A percentile compares a stretch with the other conserved stretches of the same genome.
These are phyloP conservation scores for Curvularia sp. DNA, from an alignment of 2,329 filamentous ascomycete species.

Conservation along the genomic window DNA sequence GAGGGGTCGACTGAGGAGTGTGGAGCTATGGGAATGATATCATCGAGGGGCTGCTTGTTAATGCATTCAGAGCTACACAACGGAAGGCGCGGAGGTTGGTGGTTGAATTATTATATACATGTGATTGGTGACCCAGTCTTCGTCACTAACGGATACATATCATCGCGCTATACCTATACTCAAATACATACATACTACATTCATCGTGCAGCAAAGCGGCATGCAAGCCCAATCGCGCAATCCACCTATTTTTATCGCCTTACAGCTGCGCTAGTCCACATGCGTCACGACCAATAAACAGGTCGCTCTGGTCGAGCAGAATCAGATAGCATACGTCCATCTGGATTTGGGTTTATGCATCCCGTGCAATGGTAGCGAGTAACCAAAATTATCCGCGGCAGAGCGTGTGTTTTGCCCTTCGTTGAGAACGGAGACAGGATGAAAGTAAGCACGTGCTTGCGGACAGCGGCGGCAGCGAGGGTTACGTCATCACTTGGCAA, in stretches of 20 bases:
- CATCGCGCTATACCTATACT: neutral
- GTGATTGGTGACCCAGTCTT: neutral
- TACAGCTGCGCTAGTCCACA: constrained; percentile 22
- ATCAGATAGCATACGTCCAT: constrained; percentile 12
- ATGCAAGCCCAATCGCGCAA: constrained; percentile 8
- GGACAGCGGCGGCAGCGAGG: constrained; percentile 15
- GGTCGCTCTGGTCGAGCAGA: constrained; percentile 3
- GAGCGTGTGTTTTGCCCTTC: neutral
- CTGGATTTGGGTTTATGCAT: neutral
- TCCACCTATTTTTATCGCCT: constrained; percentile 11
- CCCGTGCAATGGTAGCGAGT: neutral
- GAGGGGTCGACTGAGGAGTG: constrained; percentile 6
- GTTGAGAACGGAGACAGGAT: neutral
- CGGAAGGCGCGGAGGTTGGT: neutral
- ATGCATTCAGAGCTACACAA: neutral
- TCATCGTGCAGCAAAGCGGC: neutral
- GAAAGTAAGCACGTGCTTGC: neutral
- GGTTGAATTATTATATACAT: neutral
- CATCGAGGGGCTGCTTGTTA: neutral
- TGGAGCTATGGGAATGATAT: constrained; percentile 2
- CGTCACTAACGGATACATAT: constrained; percentile 1
- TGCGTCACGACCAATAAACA: constrained; percentile 15
- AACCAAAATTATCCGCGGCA: neutral
- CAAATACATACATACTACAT: no score
- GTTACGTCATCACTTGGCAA: constrained; percentile 42